A percentile compares a stretch with the other conserved stretches of the same genome.
Conservation (phyloP, 495 filamentous ascomycete species). For the Letharia lupina region DNA sequence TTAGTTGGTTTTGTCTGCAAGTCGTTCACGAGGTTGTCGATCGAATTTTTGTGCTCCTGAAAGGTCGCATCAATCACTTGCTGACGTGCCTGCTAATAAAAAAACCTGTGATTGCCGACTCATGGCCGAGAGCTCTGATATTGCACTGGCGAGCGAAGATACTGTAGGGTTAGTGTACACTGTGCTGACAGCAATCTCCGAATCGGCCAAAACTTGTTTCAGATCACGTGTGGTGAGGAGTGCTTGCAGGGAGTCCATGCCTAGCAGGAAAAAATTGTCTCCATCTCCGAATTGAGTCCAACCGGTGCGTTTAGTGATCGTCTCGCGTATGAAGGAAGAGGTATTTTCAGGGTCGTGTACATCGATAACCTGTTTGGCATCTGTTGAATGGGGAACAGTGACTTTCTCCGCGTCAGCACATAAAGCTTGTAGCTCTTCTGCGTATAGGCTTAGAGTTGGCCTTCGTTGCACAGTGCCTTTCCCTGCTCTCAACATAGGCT, state of each 20-base stretch:
- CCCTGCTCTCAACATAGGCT: slow-evolving; percentile 34
- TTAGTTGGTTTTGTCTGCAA: too few species aligned
- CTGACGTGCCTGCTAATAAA: too few species aligned
- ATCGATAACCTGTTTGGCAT: neutral
- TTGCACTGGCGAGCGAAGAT: too few species aligned
- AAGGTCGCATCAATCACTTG: too few species aligned
- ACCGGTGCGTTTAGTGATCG: neutral
- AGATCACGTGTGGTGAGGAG: too few species aligned
- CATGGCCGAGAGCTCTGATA: too few species aligned
- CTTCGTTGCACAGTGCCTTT: slow-evolving; percentile 42
- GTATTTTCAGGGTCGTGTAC: neutral
- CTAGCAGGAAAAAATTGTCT: slow-evolving; percentile 34
- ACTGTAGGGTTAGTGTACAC: too few species aligned
- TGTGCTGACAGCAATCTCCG: too few species aligned
- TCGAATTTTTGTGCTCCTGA: too few species aligned
- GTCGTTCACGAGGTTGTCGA: too few species aligned
- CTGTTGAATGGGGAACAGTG: neutral
- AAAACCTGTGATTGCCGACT: too few species aligned
- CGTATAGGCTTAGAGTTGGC: slow-evolving; percentile 25
- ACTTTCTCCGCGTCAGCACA: slow-evolving; percentile 27
- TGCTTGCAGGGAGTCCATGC: slow-evolving; percentile 48
- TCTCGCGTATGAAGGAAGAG: neutral
- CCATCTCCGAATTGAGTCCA: slow-evolving; percentile 1
- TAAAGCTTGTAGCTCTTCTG: slow-evolving; percentile 25
- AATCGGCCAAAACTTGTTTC: too few species aligned